Base-by-base conservation (phyloP, 208 protist species). In the Tritrichomonas musculus region DNA sequence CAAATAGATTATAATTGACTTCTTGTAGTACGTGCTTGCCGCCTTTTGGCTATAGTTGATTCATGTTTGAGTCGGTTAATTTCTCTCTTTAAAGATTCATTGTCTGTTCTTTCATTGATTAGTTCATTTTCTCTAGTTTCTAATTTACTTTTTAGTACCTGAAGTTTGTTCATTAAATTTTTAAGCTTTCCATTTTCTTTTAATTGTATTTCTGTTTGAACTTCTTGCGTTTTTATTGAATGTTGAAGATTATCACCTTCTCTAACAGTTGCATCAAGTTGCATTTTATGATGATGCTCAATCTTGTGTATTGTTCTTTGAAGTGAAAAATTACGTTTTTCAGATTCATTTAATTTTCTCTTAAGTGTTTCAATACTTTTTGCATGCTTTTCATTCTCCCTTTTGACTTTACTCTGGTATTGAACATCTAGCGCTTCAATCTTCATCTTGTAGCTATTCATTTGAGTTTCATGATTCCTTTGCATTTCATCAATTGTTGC, bases 41-140 rank as follows among this genome's bases (percentile, higher is more conserved):
- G 5, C 17, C 53, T 60, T 60, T 60, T 60, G 5, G 53, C 53
- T 22, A 60, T 60, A 22, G 5, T 5, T 22, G 73, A 1, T 84
- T 84, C 73, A 84, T 84, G 73, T 53, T 84, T 84, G 1, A 84
- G 22, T 33, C 73, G 36, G 11, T 17, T n/a, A 13, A 84, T 53
- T 84, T 84, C 73, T 84, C 73, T 84, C 20, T 84, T 84, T 11
- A 84, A 8, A 25, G 20, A 33, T 53, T 84, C 73, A 53, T 84
- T 84, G 27, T 84, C 44, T 53, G 73, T 55, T 22, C 73, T 49
- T 33, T 33, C 73, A 55, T 84, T 49, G 11, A 53, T 33, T 14
- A 84, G 30, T 44, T 55, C 44, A 84, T 55, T 53, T 44, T 84
- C 73, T 44, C 36, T 84, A 11, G 36, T 20, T 53, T 49, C 36